These are phyloP conservation scores for Amaranthus hypochondriacus DNA, from an alignment of 148 eudicot species.

Conservation along the genomic window DNA sequence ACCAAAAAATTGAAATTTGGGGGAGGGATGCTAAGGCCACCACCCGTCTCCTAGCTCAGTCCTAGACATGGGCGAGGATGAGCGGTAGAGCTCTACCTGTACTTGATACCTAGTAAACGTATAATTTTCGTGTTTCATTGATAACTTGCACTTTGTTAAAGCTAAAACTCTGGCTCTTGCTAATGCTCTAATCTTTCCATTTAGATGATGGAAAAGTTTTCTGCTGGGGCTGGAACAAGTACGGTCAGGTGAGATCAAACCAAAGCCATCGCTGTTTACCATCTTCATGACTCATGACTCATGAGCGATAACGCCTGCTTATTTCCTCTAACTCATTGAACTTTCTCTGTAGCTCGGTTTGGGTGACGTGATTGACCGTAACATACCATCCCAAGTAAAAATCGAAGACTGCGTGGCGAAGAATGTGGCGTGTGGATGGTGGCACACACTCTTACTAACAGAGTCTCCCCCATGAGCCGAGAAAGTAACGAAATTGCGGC, in stretches of 20 bases:
- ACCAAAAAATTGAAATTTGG: no score
- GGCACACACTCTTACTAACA: conserved; percentile 92
- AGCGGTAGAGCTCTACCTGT: neutral
- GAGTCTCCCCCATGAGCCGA: conserved; percentile 55
- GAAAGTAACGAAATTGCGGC: neutral
- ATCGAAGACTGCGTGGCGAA: conserved; percentile 55
- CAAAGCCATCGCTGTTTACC: neutral
- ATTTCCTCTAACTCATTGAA: neutral
- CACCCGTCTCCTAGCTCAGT: no score
- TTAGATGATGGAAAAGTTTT: conserved; percentile 73
- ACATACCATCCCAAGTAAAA: conserved; percentile 73
- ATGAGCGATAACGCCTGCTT: neutral
- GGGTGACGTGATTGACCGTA: conserved; percentile 89
- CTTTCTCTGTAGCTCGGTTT: conserved; percentile 62
- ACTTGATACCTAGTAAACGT: neutral
- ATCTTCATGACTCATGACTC: no score
- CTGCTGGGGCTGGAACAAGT: conserved; percentile 99
- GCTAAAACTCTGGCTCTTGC: neutral
- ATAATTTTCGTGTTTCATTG: neutral
- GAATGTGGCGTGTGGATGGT: conserved; percentile 93
- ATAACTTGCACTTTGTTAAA: neutral
- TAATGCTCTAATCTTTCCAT: conserved; percentile 17
- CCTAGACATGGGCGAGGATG: no score
- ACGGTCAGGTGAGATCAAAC: conserved; percentile 71
- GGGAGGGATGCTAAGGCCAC: no score